These are phyloP conservation scores for Penicillium sumatraense DNA, from an alignment of 2,329 filamentous ascomycete genomes.

Conservation along the genomic window DNA sequence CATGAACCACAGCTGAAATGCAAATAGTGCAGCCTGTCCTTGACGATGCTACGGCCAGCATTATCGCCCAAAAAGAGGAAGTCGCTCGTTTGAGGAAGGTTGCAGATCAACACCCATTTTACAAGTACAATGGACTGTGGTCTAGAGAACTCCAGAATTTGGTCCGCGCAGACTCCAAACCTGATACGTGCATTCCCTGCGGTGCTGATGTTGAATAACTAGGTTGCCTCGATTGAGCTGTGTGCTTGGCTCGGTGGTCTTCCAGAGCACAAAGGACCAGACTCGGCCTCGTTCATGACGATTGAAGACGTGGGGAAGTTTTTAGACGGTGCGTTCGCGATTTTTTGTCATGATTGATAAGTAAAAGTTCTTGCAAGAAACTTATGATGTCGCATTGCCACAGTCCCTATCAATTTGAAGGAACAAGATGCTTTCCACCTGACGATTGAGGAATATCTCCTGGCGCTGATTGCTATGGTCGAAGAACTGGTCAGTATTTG, in stretches of 20 bases:
- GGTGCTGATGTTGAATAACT: slow-evolving; percentile 3
- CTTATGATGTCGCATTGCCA: not conserved
- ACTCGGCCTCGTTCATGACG: slow-evolving; percentile 73
- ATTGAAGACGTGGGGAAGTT: slow-evolving; percentile 85
- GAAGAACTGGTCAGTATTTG: slow-evolving; percentile 72
- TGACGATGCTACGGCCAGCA: slow-evolving; percentile 68
- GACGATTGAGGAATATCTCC: slow-evolving; percentile 95
- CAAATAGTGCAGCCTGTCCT: slow-evolving; percentile 69
- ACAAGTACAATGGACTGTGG: slow-evolving; percentile 96
- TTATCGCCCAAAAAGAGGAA: slow-evolving; percentile 73
- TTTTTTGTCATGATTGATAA: not conserved
- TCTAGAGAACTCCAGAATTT: slow-evolving; percentile 80
- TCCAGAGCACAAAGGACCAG: slow-evolving; percentile 56
- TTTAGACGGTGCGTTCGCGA: slow-evolving; percentile 64
- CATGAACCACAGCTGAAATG: not conserved
- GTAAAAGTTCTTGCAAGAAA: not conserved
- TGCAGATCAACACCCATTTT: slow-evolving; percentile 89
- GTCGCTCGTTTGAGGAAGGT: slow-evolving; percentile 71
- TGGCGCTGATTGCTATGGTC: slow-evolving; percentile 82
- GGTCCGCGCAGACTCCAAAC: slow-evolving; percentile 52
- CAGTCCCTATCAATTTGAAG: slow-evolving; percentile 90
- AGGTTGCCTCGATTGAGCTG: slow-evolving; percentile 64
- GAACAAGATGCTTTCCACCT: slow-evolving; percentile 90
- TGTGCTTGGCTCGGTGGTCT: slow-evolving; percentile 82
- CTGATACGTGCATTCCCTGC: not conserved